A percentile compares a stretch with the other conserved stretches of the same genome.
Conservation (phyloP, 371 early-diverging fungal genomes). For the Parasitella parasitica region DNA sequence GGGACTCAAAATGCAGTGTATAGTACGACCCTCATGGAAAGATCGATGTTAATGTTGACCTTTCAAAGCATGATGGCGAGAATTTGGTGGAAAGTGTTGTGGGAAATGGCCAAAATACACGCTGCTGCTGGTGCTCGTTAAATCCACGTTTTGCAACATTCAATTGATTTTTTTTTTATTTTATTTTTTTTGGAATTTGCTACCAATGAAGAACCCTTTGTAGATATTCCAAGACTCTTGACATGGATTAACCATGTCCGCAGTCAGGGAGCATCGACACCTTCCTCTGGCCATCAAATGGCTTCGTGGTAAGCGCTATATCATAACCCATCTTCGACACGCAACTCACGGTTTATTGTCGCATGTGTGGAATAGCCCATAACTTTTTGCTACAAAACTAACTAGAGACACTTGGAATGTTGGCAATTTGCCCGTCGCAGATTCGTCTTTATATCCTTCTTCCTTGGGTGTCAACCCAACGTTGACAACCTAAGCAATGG, state of each 20-base stretch:
- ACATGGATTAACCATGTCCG: conserved; percentile 26
- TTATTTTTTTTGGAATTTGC: too few relatives aligned
- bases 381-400: conserved; percentile 55
- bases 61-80: conserved; percentile 66
- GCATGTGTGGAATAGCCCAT: conserved; percentile 60
- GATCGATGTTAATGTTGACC: conserved; percentile 60
- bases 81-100: conserved; percentile 62
- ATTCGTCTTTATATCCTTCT: conserved; percentile 66
- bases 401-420: conserved; percentile 68
- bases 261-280: conserved; percentile 7
- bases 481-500: conserved; percentile 47
- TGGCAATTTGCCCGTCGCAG: conserved; percentile 63
- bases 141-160: conserved; percentile 35
- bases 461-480: conserved; percentile 72
- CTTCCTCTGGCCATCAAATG: conserved; percentile 66
- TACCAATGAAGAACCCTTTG: conserved; percentile 23
- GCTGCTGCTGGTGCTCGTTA: conserved; percentile 37
- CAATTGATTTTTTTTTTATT: conserved; percentile 23
- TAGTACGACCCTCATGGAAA: conserved; percentile 30
- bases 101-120: conserved; percentile 61
- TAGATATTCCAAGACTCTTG: conserved; percentile 36
- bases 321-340: too few relatives aligned
- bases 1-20: conserved; percentile 40
- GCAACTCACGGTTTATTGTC: conserved; percentile 19
- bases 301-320: conserved; percentile 52